Evolutionary conservation across 257 asterid species (phyloP), one percentile per base, ranked within the genome.

Genomic region (Leonotis leonurus): DNA sequence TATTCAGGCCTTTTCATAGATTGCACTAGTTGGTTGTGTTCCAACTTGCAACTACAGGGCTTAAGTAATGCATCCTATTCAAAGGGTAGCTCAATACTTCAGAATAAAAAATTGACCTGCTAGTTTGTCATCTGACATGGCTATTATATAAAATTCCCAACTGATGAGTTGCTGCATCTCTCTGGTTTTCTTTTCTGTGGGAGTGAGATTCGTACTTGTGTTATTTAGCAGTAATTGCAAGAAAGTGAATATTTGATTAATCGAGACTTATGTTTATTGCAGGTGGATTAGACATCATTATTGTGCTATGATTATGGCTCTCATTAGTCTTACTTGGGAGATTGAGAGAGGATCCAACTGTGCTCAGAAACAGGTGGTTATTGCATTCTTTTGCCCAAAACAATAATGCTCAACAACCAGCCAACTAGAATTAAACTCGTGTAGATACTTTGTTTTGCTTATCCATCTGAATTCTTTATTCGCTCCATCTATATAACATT

Each of bases 201-300:
- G 33, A 22, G 12, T 59, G 36, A 46, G 12, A 5, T 57, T 30
- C 32, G 29, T 9, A 41, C 17, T n/a, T n/a, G 46, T 16, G 3
- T n/a, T 26, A 9, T 29, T 62, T 50, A 14, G 55, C 54, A 18
- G 45, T 54, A 57, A 9, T 6, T 16, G 17, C 52, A 22, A n/a
- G 7, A 52, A 22, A 14, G 37, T 50, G 7, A 40, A 41, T 12
- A 54, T 62, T 55, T 36, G 25, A 29, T 39, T 36, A 22, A 48
- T 54, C 35, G 13, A 55, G 52, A 25, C 65, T 40, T 49, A n/a
- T 50, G 21, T 55, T 75, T 74, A 51, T n/a, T 78, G 70, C 83
- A 93, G 99, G 99, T 89, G 99, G 99, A 87, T 93, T 68, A 77
- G 77, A 30, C 99, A 93, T 73, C 99, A 93, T 65, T 93, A 93